Evolutionary conservation across 2,329 filamentous ascomycete genomes (phyloP).

Genomic region (Trichophaea hybrida): DNA sequence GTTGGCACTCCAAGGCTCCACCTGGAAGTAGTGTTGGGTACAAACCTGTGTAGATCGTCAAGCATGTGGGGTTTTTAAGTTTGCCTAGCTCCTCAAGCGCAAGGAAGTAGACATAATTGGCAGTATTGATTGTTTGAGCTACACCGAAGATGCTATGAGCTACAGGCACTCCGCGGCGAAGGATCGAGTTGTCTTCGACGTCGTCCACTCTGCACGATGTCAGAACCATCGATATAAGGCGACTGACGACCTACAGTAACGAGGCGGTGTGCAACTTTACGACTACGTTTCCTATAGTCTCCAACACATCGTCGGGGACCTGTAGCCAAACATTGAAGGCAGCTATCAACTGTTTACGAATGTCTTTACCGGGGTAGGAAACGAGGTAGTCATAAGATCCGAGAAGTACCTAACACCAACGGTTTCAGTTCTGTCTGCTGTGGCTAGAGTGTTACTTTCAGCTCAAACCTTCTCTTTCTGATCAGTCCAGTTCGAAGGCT

Average conservation of each 20-base stretch:
- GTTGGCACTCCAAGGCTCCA: background rate
- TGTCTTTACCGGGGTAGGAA: conserved; percentile 69
- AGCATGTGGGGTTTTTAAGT: conserved; percentile 51
- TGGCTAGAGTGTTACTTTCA: background rate
- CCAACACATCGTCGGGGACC: conserved; percentile 54
- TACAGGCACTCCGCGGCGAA: conserved; percentile 66
- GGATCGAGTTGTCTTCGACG: conserved; percentile 64
- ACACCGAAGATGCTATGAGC: conserved; percentile 74
- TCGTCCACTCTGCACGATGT: conserved; percentile 50
- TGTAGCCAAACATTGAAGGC: conserved; percentile 71
- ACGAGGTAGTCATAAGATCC: conserved; percentile 72
- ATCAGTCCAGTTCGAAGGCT: background rate
- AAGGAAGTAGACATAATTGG: conserved; percentile 78
- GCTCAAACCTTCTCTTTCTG: background rate
- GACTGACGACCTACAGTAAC: conserved; percentile 39
- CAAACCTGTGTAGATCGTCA: conserved; percentile 50
- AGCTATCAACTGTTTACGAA: conserved; percentile 62
- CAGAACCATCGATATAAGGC: conserved; percentile 1
- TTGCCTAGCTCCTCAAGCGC: conserved; percentile 61
- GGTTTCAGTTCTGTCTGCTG: background rate
- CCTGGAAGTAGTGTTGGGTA: background rate
- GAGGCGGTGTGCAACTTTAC: conserved; percentile 79
- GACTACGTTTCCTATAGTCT: conserved; percentile 63
- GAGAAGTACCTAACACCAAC: conserved; percentile 43
- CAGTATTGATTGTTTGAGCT: conserved; percentile 78